These are phyloP conservation scores for Yamadazyma membranifaciens DNA, from an alignment of 1,139 yeast species.

Conservation along the genomic window DNA sequence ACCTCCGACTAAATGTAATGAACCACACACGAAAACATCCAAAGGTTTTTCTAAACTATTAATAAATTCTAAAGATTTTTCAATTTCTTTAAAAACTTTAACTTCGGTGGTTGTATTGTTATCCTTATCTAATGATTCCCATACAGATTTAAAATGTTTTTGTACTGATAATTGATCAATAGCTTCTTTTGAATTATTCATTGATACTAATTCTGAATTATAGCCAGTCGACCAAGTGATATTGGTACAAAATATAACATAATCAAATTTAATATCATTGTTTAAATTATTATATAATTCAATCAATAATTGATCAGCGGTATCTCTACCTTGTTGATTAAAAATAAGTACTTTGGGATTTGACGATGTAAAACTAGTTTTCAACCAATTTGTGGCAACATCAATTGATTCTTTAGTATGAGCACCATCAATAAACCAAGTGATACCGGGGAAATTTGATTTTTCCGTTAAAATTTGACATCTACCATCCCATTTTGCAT, in stretches of 20 bases:
- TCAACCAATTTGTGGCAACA: constrained; percentile 82
- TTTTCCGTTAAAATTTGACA: constrained; percentile 67
- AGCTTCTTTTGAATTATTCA: constrained; percentile 74
- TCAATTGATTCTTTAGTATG: constrained; percentile 86
- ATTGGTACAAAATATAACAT: constrained; percentile 85
- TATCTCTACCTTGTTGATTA: constrained; percentile 89
- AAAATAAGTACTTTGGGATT: constrained; percentile 58
- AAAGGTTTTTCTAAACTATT: constrained; percentile 43
- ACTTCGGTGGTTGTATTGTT: constrained; percentile 19
- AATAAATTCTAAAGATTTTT: constrained; percentile 62
- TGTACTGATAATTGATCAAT: constrained; percentile 84
- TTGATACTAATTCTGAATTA: constrained; percentile 78
- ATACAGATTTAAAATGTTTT: constrained; percentile 63
- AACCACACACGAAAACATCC: constrained; percentile 91
- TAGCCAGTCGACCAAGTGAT: constrained; percentile 90
- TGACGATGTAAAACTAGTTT: constrained; percentile 24
- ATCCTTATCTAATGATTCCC: constrained; percentile 55
- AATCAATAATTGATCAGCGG: constrained; percentile 64
- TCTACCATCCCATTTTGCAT: constrained; percentile 90
- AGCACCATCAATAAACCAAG: constrained; percentile 93
- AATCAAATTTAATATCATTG: constrained; percentile 51
- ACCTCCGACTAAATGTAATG: constrained; percentile 93
- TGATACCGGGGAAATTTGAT: constrained; percentile 41
- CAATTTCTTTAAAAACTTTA: constrained; percentile 68
- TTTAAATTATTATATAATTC: constrained; percentile 47